A percentile compares a stretch with the other conserved stretches of the same genome.
These are phyloP conservation scores for Fusarium sp. DNA, from an alignment of 2,329 filamentous ascomycete genomes.

Conservation along the genomic window DNA sequence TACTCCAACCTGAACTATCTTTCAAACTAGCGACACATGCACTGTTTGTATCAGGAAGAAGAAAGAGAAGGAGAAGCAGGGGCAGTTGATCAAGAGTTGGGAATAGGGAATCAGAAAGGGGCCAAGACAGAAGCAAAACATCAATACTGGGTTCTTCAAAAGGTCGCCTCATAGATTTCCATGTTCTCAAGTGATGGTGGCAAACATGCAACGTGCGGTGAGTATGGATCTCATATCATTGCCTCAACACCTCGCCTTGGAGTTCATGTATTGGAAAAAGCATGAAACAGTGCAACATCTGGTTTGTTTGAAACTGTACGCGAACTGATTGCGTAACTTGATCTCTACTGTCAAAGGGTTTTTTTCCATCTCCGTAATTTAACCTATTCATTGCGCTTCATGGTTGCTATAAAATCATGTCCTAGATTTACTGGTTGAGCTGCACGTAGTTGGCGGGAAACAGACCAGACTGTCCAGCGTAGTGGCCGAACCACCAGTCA, in stretches of 20 bases:
- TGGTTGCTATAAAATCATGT: conserved; percentile 6
- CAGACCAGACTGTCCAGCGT: conserved; percentile 81
- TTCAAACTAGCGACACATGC: no score
- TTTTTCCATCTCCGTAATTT: conserved; percentile 21
- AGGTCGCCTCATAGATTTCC: not conserved
- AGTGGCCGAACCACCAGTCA: conserved; percentile 98
- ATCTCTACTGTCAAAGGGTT: conserved; percentile 39
- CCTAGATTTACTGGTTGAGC: conserved; percentile 56
- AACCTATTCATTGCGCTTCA: conserved; percentile 13
- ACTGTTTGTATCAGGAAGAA: no score
- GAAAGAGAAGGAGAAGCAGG: no score
- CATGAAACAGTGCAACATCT: conserved; percentile 11
- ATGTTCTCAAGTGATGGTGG: not conserved
- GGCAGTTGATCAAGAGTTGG: no score
- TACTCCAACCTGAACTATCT: no score
- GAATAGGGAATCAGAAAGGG: no score
- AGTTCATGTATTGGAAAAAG: not conserved
- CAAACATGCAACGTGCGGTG: not conserved
- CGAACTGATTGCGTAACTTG: conserved; percentile 41
- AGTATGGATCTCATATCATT: not conserved
- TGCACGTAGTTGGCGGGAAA: conserved; percentile 84
- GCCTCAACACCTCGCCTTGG: not conserved
- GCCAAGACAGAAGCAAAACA: not conserved
- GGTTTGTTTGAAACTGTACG: conserved; percentile 27
- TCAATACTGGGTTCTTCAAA: not conserved